Base-by-base conservation (phyloP, 1,284 basidiomycete genomes). In the Sanghuangporus baumii region DNA sequence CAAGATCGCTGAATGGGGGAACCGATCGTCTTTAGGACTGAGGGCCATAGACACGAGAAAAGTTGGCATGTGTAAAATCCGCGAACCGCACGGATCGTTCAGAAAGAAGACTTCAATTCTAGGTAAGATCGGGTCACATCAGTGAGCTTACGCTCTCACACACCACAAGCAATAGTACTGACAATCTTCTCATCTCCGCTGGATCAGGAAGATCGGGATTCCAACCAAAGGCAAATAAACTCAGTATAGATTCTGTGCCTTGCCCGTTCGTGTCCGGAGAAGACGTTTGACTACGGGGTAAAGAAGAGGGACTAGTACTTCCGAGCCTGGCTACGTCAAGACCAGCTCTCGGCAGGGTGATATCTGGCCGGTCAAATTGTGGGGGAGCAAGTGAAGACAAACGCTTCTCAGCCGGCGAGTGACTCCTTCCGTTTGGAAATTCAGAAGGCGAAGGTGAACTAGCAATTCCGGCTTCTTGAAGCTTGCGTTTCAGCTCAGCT, bases 51-150 rank as follows among this genome's bases (percentile, higher is more conserved):
- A 86, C 34, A 86, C 78, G 37, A 92, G 73, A 73, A 94, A 92
- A n/a, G 87, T 85, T n/a, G 85, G 84, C 14, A 81, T 79, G 68
- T 93, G 90, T 51, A 94, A 76, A 56, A 93, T 84, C 58, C 88
- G 82, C 18, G 90, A 88, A 61, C 88, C 86, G 69, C 90, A 92
- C 57, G 91, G 89, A 73, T 93, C 91, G 69, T 87, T 89, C 70
- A 85, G 83, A 72, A 93, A 93, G 74, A 91, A 93, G 12, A 88
- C 76, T 41, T 91, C 88, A 69, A 93, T 83, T 66, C 91, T 93
- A 59, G 23, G 59, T 54, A 38, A 65, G 36, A 48, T 37, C 34
- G 12, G 18, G 31, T 54, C n/a, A 34, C 43, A 61, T 37, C 67
- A 65, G 48, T 34, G 64, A 67, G 51, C 55, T 57, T 20, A 18